A percentile compares a stretch with the other conserved stretches of the same genome.
phyloP scores from a whole-genome alignment of 2,329 filamentous ascomycete genomes.

The Dactylellina leptospora region DNA sequence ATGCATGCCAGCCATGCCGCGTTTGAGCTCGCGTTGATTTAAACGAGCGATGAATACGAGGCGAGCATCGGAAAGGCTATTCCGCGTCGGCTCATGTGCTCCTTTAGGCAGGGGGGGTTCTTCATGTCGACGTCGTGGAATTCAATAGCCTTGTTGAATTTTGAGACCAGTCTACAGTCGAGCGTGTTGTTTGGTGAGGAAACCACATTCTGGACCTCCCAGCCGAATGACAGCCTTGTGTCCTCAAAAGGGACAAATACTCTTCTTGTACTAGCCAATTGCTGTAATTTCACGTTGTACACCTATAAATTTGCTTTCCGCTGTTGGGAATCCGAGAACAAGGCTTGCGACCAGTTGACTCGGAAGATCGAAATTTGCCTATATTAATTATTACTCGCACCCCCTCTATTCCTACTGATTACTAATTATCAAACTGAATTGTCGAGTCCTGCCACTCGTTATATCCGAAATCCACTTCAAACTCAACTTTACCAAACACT shows the following conservation, averaged over 20 bases:
- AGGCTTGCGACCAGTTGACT: too few species aligned
- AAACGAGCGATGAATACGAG: constrained; percentile 7
- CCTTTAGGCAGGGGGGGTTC: neutral
- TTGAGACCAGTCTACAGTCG: neutral
- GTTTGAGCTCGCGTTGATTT: constrained; percentile 1
- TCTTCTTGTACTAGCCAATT: neutral
- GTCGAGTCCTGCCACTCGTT: constrained; percentile 50
- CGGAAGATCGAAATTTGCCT: too few species aligned
- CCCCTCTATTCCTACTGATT: too few species aligned
- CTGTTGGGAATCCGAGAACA: too few species aligned
- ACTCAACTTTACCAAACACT: constrained; percentile 66
- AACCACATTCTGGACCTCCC: neutral
- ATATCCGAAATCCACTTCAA: constrained; percentile 68
- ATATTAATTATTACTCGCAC: too few species aligned
- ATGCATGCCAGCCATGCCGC: constrained; percentile 8
- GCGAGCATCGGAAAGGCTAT: constrained; percentile 1
- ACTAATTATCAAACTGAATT: constrained; percentile 32
- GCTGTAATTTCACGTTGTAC: neutral
- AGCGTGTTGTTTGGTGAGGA: neutral
- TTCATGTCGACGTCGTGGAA: neutral
- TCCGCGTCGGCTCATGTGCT: neutral
- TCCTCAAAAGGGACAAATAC: constrained; percentile 2
- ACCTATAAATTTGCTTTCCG: neutral
- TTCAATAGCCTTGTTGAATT: constrained; percentile 9
- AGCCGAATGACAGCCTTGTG: constrained; percentile 3